Percentiles rank a stretch among this genome's conserved stretches.
phyloP scores from a whole-genome alignment of 805 yeast genomes.

The Naumovozyma castellii region DNA sequence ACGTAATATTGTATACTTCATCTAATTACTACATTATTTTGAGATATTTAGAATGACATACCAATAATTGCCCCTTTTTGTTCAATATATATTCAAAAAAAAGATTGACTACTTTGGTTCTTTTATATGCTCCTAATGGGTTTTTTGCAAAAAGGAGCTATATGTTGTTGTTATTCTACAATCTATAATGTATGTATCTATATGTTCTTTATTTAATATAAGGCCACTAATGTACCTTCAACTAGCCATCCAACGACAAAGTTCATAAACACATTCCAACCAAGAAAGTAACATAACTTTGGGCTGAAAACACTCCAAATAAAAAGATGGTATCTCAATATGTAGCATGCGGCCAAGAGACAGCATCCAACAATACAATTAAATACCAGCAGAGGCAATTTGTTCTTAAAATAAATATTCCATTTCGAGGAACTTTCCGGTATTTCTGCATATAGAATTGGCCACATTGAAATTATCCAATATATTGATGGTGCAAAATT shows the following conservation, averaged over 20 bases:
- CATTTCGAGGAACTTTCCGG: constrained; percentile 6
- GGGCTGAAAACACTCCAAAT: constrained; percentile 98
- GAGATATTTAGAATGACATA: too few relatives aligned
- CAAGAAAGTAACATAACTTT: constrained; percentile 66
- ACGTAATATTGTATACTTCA: too few relatives aligned
- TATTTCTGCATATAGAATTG: constrained; percentile 4
- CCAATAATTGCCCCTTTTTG: too few relatives aligned
- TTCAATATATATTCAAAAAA: too few relatives aligned
- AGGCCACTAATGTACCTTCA: constrained; percentile 5
- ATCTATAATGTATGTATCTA: background rate
- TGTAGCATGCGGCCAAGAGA: constrained; percentile 59
- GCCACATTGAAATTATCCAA: constrained; percentile 47
- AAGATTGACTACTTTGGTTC: too few relatives aligned
- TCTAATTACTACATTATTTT: too few relatives aligned
- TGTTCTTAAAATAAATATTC: constrained; percentile 10
- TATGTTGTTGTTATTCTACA: too few relatives aligned
- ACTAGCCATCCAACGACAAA: constrained; percentile 32
- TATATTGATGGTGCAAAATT: constrained; percentile 81
- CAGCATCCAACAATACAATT: constrained; percentile 51
- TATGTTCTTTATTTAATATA: background rate
- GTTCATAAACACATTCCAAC: constrained; percentile 57
- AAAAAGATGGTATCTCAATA: constrained; percentile 75
- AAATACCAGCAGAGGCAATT: constrained; percentile 35
- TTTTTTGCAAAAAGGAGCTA: too few relatives aligned
- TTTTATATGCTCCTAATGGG: too few relatives aligned